Evolutionary conservation across 495 filamentous ascomycete species (phyloP), one percentile per base, ranked within the genome.

Genomic region (Daldinia bambusicola): DNA sequence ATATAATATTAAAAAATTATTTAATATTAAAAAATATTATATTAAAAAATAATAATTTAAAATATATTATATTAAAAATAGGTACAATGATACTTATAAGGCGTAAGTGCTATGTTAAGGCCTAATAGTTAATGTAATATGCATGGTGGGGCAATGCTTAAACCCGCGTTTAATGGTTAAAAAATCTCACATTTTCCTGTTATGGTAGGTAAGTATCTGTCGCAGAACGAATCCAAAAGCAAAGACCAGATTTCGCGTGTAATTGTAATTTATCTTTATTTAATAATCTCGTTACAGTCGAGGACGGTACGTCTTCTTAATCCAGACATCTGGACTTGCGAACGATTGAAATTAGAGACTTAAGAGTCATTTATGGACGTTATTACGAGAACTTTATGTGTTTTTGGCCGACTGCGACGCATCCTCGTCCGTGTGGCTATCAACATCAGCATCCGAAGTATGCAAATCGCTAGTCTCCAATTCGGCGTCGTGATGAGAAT

Each of bases 371-470:
- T 56, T 2, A 12, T 56, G 32, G 13, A 41, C 31, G 41, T 52
- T 63, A 12, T 20, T 56, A 12, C 16, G 53, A n/a, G 36, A 0
- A 64, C 20, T 37, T 20, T 40, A 26, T 38, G 20, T 37, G 38
- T 16, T 31, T 37, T 26, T n/a, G 34, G 6, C 26, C 34, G 18
- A 41, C 10, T 55, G 67, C 0, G 56, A 52, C 26, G 43, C 8
- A 13, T 76, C 71, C 4, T 76, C 74, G 43, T 76, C 74, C 6
- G 74, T 74, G 34, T 63, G 66, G 14, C 74, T 75, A 43, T 78
- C 76, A 9, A 74, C 55, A 30, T 76, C 76, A 9, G 69, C 76
- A 38, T 78, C 76, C 12, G 76, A 78, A 48, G 74, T 72, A 16
- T 76, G 74, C 10, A 69, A 65, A 40, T 76, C 70, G 36, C 67